Base-by-base conservation (phyloP, 176 grass and related monocot genomes). In the Miscanthus lutarioriparius region DNA sequence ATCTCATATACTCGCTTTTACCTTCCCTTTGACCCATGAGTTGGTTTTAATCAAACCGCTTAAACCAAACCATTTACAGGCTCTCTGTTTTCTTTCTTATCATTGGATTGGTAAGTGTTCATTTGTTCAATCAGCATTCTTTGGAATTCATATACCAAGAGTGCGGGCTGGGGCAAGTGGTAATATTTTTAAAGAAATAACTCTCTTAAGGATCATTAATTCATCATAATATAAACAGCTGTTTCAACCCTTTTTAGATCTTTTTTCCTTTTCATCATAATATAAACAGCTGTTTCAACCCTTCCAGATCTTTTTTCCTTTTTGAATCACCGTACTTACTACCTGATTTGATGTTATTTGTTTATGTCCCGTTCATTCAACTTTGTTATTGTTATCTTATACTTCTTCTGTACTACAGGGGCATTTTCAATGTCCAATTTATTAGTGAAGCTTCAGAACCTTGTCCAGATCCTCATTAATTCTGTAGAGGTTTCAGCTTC, bases 401-500 rank as follows among this genome's bases (percentile, higher is more conserved):
- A 68, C 8, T 43, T 41, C 23, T 30, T 51, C 10, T 63, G 25
- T 23, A 61, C 40, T 80, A 75, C 80, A 90, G 89, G 84, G 19
- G 17, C 70, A 87, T 84, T 87, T 75, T 38, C 14, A 1, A 51
- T 67, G 70, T 84, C 85, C 23, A 71, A 53, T 86, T 74, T 90
- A 67, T 70, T 81, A 71, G 47, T 7, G 16, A 95, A 89, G 75
- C 86, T 95, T 79, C 87, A 90, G 79, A 81, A 66, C 81, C 86
- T 95, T 56, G 75, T 92, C 58, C 85, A 77, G 70, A 86, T 95
- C 77, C 85, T 95, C 17, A 41, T 86, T 70, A 92, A 82, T 28
- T 92, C 87, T 67, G 75, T 89, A 70, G 85, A 95, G 75, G 82
- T 90, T 75, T 92, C 86, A 58, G 88, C 84, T 76, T 88, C 93